Evolutionary conservation across 305 asterid species (phyloP).

Genomic region (Rubia occidens): DNA sequence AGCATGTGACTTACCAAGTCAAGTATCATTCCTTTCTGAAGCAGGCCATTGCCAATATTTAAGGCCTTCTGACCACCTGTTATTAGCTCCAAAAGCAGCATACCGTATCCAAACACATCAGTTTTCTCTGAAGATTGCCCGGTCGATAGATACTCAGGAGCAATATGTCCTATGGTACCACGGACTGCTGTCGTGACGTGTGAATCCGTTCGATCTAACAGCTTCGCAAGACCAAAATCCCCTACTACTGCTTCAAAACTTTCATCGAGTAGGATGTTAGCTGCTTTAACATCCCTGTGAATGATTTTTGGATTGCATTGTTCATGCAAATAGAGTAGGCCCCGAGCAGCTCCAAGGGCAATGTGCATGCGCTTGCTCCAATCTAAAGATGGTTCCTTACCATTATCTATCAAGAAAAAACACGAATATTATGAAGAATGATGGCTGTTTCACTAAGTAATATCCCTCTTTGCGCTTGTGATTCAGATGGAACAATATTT

Average conservation of each 20-base stretch:
- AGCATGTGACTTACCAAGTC: constrained; percentile 46
- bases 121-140: constrained; percentile 94
- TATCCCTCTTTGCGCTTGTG: not conserved
- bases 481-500: not conserved
- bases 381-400: constrained; percentile 64
- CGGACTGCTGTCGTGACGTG: constrained; percentile 95
- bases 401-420: constrained; percentile 32
- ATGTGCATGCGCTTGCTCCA: constrained; percentile 73
- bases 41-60: constrained; percentile 55
- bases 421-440: not conserved
- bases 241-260: constrained; percentile 86
- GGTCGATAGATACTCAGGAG: constrained; percentile 87
- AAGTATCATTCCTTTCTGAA: constrained; percentile 79
- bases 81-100: constrained; percentile 70
- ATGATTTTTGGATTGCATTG: constrained; percentile 82
- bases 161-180: constrained; percentile 81
- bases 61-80: constrained; percentile 80
- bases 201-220: constrained; percentile 68
- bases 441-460: not conserved
- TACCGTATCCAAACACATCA: constrained; percentile 85
- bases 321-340: constrained; percentile 78
- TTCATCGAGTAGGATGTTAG: constrained; percentile 79
- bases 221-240: constrained; percentile 91
- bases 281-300: constrained; percentile 87
- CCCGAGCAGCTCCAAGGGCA: constrained; percentile 87